Conservation (phyloP, 2,329 filamentous ascomycete species). For the Sphaerulina vaccinii region DNA sequence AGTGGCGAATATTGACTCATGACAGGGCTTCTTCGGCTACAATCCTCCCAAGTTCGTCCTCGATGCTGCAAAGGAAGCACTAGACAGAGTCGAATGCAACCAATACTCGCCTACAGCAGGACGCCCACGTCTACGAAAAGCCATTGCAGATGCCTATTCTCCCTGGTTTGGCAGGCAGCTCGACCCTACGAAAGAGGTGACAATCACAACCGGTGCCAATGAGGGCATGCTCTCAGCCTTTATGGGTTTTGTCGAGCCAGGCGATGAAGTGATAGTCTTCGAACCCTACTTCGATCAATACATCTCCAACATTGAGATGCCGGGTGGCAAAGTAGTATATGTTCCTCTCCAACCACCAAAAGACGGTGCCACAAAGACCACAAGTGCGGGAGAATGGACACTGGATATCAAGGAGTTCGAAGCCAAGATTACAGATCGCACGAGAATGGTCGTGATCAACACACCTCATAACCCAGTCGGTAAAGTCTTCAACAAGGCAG, state of each 20-base stretch:
- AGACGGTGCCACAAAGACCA: constrained; percentile 74
- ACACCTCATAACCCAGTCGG: constrained; percentile 92
- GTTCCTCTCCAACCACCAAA: constrained; percentile 89
- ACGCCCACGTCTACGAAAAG: constrained; percentile 85
- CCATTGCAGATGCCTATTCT: constrained; percentile 87
- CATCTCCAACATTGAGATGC: constrained; percentile 98
- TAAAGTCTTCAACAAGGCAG: constrained; percentile 84
- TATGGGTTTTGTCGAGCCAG: constrained; percentile 93
- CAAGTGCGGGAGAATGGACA: constrained; percentile 83
- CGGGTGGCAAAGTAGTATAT: constrained; percentile 90
- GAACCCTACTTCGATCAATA: constrained; percentile 99
- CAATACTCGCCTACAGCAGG: constrained; percentile 97
- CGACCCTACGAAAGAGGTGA: constrained; percentile 88
- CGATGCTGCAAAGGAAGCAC: constrained; percentile 83
- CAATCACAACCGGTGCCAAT: constrained; percentile 89
- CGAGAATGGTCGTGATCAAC: constrained; percentile 94
- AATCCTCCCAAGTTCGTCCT: constrained; percentile 90
- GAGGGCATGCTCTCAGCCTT: constrained; percentile 96
- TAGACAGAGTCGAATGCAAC: constrained; percentile 93
- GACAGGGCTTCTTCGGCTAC: constrained; percentile 75
- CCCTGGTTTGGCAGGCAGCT: constrained; percentile 80
- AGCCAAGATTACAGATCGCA: constrained; percentile 75
- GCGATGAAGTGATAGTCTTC: constrained; percentile 96
- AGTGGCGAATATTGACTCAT: background rate
- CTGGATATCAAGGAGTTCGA: constrained; percentile 82